These are phyloP conservation scores for Trichophyton equinum DNA, from an alignment of 2,329 filamentous ascomycete species.

Conservation along the genomic window DNA sequence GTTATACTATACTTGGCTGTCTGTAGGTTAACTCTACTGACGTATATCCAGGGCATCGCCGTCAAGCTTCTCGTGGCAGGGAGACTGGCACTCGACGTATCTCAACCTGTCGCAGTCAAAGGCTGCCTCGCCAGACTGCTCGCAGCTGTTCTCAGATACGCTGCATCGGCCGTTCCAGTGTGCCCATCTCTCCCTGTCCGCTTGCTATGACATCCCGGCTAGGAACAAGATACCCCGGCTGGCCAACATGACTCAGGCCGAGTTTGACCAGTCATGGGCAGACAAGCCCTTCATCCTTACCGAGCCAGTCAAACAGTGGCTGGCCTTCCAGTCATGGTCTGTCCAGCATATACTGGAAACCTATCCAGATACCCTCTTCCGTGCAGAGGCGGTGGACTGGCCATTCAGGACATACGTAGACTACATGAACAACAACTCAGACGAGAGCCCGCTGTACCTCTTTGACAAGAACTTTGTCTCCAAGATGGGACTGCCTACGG, in stretches of 20 bases:
- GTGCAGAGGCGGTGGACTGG: conserved; percentile 92
- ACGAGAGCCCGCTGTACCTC: conserved; percentile 85
- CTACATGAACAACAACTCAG: conserved; percentile 67
- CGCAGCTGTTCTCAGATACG: conserved; percentile 74
- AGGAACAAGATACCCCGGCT: conserved; percentile 62
- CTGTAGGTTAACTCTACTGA: neutral
- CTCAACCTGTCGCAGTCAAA: conserved; percentile 46
- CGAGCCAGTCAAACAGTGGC: conserved; percentile 68
- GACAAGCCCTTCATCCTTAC: conserved; percentile 78
- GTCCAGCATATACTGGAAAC: conserved; percentile 51
- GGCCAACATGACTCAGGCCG: conserved; percentile 52
- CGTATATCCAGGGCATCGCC: conserved; percentile 6
- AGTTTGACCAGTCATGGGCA: conserved; percentile 66
- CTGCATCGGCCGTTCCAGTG: conserved; percentile 85
- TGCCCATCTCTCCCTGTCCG: conserved; percentile 56
- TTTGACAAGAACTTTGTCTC: conserved; percentile 80
- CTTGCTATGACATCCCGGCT: conserved; percentile 59
- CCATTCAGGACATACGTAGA: conserved; percentile 63
- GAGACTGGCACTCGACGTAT: conserved; percentile 73
- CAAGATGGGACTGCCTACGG: conserved; percentile 57
- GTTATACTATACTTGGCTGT: neutral
- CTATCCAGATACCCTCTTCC: conserved; percentile 58
- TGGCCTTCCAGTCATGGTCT: conserved; percentile 62
- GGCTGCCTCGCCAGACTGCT: conserved; percentile 54
- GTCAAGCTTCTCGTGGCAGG: conserved; percentile 52